Evolutionary conservation across 345 rosid species (phyloP), one percentile per base, ranked within the genome.

Genomic region (Carallia brachiata): DNA sequence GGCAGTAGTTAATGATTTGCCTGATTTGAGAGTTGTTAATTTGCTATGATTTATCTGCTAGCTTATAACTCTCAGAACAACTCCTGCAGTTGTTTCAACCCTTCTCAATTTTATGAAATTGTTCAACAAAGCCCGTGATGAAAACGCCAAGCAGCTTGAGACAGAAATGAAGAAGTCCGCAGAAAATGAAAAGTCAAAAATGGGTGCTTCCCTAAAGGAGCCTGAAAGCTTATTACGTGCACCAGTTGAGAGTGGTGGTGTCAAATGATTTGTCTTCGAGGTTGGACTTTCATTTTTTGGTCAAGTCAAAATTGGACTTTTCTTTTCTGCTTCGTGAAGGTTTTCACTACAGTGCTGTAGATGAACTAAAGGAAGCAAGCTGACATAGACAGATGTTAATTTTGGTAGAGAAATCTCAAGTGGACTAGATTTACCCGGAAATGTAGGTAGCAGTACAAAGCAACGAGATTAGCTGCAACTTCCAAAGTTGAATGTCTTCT

Each of bases 121-220:
- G 84, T 91, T 94, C 78, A 88, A 86, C 71, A 87, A 84, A 70
- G 89, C 97, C 36, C 96, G 83, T 19, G 87, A 78, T 63, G 97
- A 94, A 74, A 94, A 94, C 77, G 76, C 75, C 81, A 94, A 89
- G 82, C 90, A 89, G 74, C 81, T 75, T 3, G 95, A 87, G 83
- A 84, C 71, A 7, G 95, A 89, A 79, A 81, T 69, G 77, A 94
- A 88, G 82, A 88, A 88, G 81, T 73, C 75, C 19, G 77, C 78
- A 0, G 89, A 87, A 74, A 79, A 18, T 23, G 84, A 84, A 61
- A 84, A 84, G 72, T 50, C 85, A 6, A 85, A 78, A 74, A 32
- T 69, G 73, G 75, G 66, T 61, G 73, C 66, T 77, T 56, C 81
- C 31, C 79, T 69, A 47, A 81, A 80, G 65, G 86, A 85, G 70